Conservation (phyloP, 768 basidiomycete species). For the Hypholoma sublateritium region DNA sequence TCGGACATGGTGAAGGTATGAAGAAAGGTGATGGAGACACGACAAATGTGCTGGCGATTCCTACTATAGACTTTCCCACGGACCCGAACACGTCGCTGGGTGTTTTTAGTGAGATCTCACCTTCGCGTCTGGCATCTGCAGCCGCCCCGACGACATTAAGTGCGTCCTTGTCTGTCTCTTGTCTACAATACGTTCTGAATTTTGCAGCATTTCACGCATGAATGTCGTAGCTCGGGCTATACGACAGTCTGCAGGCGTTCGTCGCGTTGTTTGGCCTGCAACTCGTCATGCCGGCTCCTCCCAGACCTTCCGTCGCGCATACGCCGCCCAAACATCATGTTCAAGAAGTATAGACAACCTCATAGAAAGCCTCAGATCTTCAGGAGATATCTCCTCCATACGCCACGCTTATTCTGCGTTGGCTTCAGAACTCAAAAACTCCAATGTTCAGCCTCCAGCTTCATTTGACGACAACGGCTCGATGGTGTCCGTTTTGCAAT, state of each 20-base stretch:
- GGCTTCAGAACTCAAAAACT: slow-evolving; percentile 22
- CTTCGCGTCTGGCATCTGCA: slow-evolving; percentile 11
- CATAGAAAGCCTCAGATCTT: slow-evolving; percentile 12
- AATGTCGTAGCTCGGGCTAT: slow-evolving; percentile 57
- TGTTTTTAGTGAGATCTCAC: slow-evolving; percentile 11
- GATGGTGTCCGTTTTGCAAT: slow-evolving; percentile 38
- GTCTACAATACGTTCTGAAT: slow-evolving; percentile 8
- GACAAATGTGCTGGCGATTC: slow-evolving; percentile 32
- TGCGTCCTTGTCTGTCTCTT: slow-evolving; percentile 9
- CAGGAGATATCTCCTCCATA: slow-evolving; percentile 24
- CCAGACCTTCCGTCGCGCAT: slow-evolving; percentile 9
- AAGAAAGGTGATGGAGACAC: slow-evolving; percentile 6
- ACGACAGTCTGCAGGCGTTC: slow-evolving; percentile 32
- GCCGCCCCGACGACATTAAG: slow-evolving; percentile 5
- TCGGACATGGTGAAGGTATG: slow-evolving; percentile 71
- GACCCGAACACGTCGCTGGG: slow-evolving; percentile 28
- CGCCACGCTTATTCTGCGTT: slow-evolving; percentile 38
- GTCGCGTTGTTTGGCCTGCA: slow-evolving; percentile 19
- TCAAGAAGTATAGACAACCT: slow-evolving; percentile 6
- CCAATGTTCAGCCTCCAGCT: not conserved
- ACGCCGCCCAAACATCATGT: not conserved
- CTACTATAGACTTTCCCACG: slow-evolving; percentile 32
- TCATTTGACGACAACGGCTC: slow-evolving; percentile 27
- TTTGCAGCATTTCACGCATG: slow-evolving; percentile 45
- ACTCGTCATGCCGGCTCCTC: slow-evolving; percentile 10